phyloP scores from a whole-genome alignment of 768 basidiomycete genomes.

The Hydnomerulius pinastri region DNA sequence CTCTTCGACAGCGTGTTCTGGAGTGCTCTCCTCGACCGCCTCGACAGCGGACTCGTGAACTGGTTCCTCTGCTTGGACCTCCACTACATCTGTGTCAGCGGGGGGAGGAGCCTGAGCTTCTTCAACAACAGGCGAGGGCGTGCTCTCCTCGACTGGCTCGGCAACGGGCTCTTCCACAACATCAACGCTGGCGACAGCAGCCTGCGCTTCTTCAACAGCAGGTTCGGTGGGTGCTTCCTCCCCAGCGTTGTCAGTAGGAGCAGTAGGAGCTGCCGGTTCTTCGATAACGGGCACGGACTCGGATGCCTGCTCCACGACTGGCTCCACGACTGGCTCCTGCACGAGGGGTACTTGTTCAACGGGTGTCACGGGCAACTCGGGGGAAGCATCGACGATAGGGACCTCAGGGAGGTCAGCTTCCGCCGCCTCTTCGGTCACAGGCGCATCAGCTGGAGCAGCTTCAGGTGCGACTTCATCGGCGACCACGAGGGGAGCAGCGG shows the following conservation, averaged over 20 bases:
- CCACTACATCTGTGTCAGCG: background rate
- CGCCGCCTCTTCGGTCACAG: conserved; percentile 1
- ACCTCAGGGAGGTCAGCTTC: conserved; percentile 3
- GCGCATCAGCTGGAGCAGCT: background rate
- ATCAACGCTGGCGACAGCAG: conserved; percentile 1
- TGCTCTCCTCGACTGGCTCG: conserved; percentile 3
- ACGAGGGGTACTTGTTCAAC: background rate
- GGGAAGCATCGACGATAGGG: conserved; percentile 1
- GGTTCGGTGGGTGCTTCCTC: conserved; percentile 5
- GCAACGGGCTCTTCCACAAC: conserved; percentile 17
- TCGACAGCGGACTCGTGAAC: too few relatives aligned
- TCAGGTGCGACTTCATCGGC: background rate
- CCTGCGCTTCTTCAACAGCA: background rate
- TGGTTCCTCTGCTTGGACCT: background rate
- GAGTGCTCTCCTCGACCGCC: background rate
- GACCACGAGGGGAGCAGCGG: background rate
- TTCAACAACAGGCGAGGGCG: background rate
- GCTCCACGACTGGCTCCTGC: background rate
- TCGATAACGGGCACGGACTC: background rate
- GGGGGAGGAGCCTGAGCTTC: background rate
- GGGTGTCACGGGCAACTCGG: conserved; percentile 5
- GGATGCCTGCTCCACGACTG: too few relatives aligned
- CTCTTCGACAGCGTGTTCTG: background rate
- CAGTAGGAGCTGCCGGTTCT: background rate
- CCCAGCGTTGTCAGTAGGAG: conserved; percentile 2